These are phyloP conservation scores for Sclerotinia subarctica DNA, from an alignment of 2,329 filamentous ascomycete species.

Conservation along the genomic window DNA sequence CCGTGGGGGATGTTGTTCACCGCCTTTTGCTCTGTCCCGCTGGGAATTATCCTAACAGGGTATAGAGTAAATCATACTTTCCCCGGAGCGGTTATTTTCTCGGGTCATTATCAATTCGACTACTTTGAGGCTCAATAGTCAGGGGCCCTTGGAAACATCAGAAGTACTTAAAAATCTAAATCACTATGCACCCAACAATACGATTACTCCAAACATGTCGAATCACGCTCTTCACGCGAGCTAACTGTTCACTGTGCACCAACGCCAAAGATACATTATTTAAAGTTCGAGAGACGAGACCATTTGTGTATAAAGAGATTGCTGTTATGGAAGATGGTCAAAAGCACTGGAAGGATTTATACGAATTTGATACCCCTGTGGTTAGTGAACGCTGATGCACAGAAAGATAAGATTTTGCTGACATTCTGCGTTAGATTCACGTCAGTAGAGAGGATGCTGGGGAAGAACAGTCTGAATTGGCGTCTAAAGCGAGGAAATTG, in stretches of 20 bases:
- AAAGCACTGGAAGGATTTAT: conserved; percentile 66
- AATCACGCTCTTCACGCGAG: conserved; percentile 72
- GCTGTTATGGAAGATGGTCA: conserved; percentile 63
- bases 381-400: conserved; percentile 43
- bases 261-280: conserved; percentile 66
- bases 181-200: conserved; percentile 50
- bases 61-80: neutral
- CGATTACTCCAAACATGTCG: conserved; percentile 53
- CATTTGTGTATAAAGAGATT: conserved; percentile 67
- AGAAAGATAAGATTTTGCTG: conserved; percentile 3
- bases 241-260: conserved; percentile 68
- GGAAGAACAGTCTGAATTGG: conserved; percentile 47
- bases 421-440: conserved; percentile 46
- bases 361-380: conserved; percentile 80
- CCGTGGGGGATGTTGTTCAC: neutral
- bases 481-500: conserved; percentile 56
- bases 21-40: neutral
- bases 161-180: neutral
- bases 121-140: neutral
- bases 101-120: neutral
- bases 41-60: neutral
- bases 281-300: conserved; percentile 62
- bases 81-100: neutral
- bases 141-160: neutral
- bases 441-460: conserved; percentile 53